Evolutionary conservation across 371 early-diverging fungal genomes (phyloP).

Genomic region (Mucor velutinosus): DNA sequence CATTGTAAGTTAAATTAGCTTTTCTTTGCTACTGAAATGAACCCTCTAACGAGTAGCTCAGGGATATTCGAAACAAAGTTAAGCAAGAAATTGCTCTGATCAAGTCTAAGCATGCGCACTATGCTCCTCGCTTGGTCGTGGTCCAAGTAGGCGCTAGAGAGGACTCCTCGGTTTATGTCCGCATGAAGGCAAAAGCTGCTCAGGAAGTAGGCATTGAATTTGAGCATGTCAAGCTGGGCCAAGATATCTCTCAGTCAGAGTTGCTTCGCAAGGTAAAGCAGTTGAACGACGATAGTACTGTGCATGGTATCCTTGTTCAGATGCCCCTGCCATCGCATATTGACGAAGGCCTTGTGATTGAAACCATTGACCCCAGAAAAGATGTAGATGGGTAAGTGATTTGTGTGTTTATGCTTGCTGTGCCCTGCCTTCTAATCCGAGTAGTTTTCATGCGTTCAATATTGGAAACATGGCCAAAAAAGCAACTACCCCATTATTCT

Average conservation of each 20-base stretch:
- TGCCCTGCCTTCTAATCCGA: background rate
- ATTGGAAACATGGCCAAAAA: conserved; percentile 88
- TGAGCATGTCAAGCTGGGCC: conserved; percentile 50
- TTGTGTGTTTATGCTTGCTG: background rate
- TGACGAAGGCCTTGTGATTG: conserved; percentile 74
- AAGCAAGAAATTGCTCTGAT: conserved; percentile 62
- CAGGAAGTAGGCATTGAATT: conserved; percentile 70
- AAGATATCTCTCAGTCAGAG: conserved; percentile 46
- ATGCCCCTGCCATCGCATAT: conserved; percentile 84
- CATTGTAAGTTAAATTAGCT: background rate
- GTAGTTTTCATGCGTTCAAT: conserved; percentile 84
- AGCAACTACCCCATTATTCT: conserved; percentile 73
- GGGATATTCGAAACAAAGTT: conserved; percentile 53
- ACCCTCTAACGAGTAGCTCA: background rate
- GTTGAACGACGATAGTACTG: conserved; percentile 72
- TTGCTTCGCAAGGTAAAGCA: conserved; percentile 56
- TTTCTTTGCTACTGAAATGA: background rate
- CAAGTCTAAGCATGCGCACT: conserved; percentile 56
- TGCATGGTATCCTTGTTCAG: conserved; percentile 94
- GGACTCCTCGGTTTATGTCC: conserved; percentile 87
- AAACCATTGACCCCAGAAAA: conserved; percentile 81
- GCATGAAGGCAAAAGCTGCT: conserved; percentile 88
- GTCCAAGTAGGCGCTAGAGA: conserved; percentile 90
- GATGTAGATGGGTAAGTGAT: conserved; percentile 88
- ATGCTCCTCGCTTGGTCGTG: conserved; percentile 82